Base-by-base conservation (phyloP, 805 yeast genomes). In the Candida michaelii region DNA sequence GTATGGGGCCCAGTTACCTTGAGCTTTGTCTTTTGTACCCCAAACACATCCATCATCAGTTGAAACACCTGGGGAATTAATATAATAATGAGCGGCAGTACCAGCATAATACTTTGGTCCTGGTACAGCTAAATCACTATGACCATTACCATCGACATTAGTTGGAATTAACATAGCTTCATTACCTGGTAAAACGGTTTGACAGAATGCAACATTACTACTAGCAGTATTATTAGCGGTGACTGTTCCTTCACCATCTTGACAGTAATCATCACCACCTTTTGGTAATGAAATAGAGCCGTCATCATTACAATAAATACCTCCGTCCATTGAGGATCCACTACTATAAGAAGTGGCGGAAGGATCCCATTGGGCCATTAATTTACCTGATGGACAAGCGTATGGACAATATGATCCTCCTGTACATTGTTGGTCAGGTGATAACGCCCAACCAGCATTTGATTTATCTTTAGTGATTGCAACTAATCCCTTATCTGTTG, bases 131-230 rank as follows among this genome's bases (percentile, higher is more conserved):
- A 89, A 66, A 2, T 74, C 69, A 42, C 69, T 63, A n/a, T 70
- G 47, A 7, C 66, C 54, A 8, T 79, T 75, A 11, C 72, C 64
- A n/a, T 66, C 73, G 44, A 83, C 80, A 41, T 73, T 60, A 16
- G 95, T 88, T 46, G 97, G 97, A 51, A 89, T 88, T 60, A 88
- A 72, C 96, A 89, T 89, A 53, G 89, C 95, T 69, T 89, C 96
- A 63, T 88, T 86, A 52, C 97, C 97, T 17, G 97, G 97, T 44
- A 89, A 73, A 5, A 89, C 96, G 7, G 96, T 89, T 68, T 89
- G 96, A 63, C 97, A 89, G 64, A 89, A 80, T 6, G 96, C 90
- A 50, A 88, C 89, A 45, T 76, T 69, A 4, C 66, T 46, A 31
- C 72, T 72, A 13, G 84, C 81, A 9, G 60, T 53, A 69, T 87